Conservation (phyloP, 148 eudicot genomes). For the Talinum fruticosum region DNA sequence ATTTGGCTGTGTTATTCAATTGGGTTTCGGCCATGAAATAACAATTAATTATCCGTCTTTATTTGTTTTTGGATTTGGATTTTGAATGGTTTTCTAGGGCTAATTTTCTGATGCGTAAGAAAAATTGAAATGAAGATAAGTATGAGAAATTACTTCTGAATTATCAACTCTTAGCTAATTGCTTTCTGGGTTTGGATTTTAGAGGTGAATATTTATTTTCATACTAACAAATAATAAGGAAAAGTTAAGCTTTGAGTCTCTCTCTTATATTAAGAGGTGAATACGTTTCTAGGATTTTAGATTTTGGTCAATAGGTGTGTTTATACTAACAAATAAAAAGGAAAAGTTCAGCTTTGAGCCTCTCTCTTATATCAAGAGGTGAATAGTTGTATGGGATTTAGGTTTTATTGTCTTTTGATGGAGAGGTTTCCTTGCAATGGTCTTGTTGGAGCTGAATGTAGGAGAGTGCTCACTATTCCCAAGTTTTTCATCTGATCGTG, state of each 20-base stretch:
- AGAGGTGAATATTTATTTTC: no score
- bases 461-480: neutral
- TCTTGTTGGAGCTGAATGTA: neutral
- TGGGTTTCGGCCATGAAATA: neutral
- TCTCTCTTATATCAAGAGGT: no score
- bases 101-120: neutral
- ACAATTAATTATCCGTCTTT: no score
- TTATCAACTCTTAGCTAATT: neutral
- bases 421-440: neutral
- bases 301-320: no score
- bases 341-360: no score
- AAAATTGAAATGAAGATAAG: neutral
- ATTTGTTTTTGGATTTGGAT: neutral
- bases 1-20: neutral
- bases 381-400: neutral
- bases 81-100: neutral
- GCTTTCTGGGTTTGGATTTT: no score
- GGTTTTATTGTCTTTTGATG: neutral
- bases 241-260: no score
- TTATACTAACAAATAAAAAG: no score
- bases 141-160: neutral
- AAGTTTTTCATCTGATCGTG: neutral
- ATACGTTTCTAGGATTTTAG: no score
- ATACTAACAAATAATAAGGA: no score
- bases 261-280: no score